phyloP scores from a whole-genome alignment of 2,329 filamentous ascomycete species.

The Aspergillus hiratsukae region DNA sequence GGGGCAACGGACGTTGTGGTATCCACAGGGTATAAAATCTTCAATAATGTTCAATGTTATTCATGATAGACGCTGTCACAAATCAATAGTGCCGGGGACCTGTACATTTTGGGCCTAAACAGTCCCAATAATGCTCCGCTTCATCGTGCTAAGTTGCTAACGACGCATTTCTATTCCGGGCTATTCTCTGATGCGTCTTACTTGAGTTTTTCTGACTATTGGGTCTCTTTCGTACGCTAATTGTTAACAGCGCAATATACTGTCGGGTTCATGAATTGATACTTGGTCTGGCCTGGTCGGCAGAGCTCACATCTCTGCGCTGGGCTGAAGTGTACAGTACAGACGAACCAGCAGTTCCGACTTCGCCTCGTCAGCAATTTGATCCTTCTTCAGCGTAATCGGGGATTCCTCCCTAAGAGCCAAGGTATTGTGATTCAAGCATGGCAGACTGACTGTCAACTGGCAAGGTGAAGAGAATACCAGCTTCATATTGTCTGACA shows the following conservation, averaged over 20 bases:
- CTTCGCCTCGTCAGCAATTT: neutral
- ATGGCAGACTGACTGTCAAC: neutral
- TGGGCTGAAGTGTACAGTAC: neutral
- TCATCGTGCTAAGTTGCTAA: conserved; percentile 10
- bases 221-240: neutral
- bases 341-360: neutral
- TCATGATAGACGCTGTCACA: conserved; percentile 15
- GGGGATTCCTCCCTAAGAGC: no score
- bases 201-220: neutral
- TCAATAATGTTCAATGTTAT: neutral
- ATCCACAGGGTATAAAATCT: neutral
- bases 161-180: neutral
- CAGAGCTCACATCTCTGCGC: neutral
- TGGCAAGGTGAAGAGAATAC: neutral
- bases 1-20: neutral
- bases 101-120: conserved; percentile 10
- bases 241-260: neutral
- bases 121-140: conserved; percentile 12
- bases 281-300: no score
- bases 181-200: neutral
- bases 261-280: neutral
- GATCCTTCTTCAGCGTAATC: neutral
- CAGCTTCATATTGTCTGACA: neutral
- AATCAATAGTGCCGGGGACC: conserved; percentile 20
- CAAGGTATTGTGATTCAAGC: neutral